Base-by-base conservation (phyloP, 306 rosid species). In the Echinosophora koreensis region DNA sequence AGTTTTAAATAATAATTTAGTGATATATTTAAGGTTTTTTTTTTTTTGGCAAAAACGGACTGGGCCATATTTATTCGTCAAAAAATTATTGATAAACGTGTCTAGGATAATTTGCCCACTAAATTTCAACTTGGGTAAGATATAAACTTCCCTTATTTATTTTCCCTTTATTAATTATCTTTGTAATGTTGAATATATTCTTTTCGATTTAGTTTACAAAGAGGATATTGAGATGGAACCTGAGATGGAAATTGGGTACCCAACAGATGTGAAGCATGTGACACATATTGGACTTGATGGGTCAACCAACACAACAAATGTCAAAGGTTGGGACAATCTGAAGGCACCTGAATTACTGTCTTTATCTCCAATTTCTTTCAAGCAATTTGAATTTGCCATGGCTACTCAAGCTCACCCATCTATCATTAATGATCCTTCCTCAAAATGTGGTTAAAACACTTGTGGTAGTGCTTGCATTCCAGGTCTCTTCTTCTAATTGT, bases 221-320 rank as follows among this genome's bases (percentile, higher is more conserved):
- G 87, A 87, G 39, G 85, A 82, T 1, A 32, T 28, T 14, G 91
- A 87, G 52, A 74, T 55, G 66, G 91, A 86, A 15, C 34, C 9
- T 39, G 97, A 91, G 51, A 94, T 94, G 88, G 98, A 90, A 81
- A 94, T 94, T 38, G 98, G 98, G 49, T 81, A 66, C 51, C 98
- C 98, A 68, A 94, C 96, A 13, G 97, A 94, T 76, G 98, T 94
- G 85, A 92, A 89, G 86, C 98, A 94, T 41, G 89, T 92, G 72
- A 92, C 98, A 60, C 98, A 94, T 79, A 92, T 94, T 75, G 98
- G 97, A 78, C 62, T 89, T 80, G 97, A 92, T 76, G 98, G 98
- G 6, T 90, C 97, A n/a, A 82, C 91, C 1, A 86, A 89, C 35
- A 88, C 93, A 62, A 87, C 86, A 54, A 81, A 79, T 49, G 42